These are phyloP conservation scores for Mycena haematopus DNA, from an alignment of 768 basidiomycete species.

Conservation along the genomic window DNA sequence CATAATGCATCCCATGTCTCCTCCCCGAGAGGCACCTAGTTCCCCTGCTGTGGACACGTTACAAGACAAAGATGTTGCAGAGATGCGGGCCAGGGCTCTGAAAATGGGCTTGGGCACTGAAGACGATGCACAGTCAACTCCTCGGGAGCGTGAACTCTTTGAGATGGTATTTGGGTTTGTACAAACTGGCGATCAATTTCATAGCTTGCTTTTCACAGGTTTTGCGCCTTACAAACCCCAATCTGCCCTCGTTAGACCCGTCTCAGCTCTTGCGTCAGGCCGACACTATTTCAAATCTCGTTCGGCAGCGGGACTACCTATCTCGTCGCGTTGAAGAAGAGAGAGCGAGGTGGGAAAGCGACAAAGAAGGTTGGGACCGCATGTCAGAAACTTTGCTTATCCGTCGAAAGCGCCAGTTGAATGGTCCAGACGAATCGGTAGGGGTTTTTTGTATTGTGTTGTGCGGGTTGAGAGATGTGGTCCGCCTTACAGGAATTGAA, in stretches of 20 bases:
- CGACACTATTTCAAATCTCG: slow-evolving; percentile 61
- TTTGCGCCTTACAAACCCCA: slow-evolving; percentile 50
- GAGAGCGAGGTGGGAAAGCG: slow-evolving; percentile 63
- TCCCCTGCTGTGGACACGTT: slow-evolving; percentile 41
- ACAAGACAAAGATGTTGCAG: slow-evolving; percentile 53
- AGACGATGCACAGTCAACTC: neutral
- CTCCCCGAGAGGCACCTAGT: slow-evolving; percentile 44
- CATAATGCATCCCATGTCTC: slow-evolving; percentile 59
- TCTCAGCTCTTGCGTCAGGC: slow-evolving; percentile 65
- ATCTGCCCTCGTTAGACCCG: slow-evolving; percentile 40
- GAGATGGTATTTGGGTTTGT: slow-evolving; percentile 54
- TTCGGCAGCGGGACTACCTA: slow-evolving; percentile 64
- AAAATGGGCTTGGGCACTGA: slow-evolving; percentile 43
- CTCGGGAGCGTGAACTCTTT: slow-evolving; percentile 46
- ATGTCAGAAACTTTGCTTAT: slow-evolving; percentile 70
- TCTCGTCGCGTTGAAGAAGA: slow-evolving; percentile 61
- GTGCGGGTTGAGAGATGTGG: neutral
- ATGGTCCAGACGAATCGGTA: slow-evolving; percentile 52
- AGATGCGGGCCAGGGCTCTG: slow-evolving; percentile 53
- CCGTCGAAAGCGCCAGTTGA: slow-evolving; percentile 49
- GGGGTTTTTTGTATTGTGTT: slow-evolving; percentile 11
- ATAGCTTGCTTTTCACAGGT: slow-evolving; percentile 42
- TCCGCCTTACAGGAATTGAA: slow-evolving; percentile 56
- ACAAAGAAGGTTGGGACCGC: slow-evolving; percentile 69
- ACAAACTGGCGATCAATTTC: too few relatives aligned